These are phyloP conservation scores for Umbelopsis sp. DNA, from an alignment of 192 early-diverging fungal genomes.

Conservation along the genomic window DNA sequence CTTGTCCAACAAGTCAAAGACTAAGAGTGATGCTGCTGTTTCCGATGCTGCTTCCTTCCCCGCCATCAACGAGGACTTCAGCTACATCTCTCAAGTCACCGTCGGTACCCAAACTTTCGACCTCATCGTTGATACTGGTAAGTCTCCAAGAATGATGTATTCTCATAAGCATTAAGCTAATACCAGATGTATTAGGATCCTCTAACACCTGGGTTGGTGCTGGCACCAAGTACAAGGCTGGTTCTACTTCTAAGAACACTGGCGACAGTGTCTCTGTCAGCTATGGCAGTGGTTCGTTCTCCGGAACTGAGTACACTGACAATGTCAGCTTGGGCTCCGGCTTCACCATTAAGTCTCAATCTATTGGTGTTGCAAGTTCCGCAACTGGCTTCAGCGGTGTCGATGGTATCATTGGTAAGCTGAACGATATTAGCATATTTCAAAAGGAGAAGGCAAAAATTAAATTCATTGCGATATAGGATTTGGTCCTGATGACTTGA, in stretches of 20 bases:
- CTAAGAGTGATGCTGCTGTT: background rate
- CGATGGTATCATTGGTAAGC: conserved; percentile 36
- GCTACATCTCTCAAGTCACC: conserved; percentile 21
- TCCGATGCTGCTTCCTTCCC: conserved; percentile 1
- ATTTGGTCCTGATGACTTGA: conserved; percentile 32
- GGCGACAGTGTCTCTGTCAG: conserved; percentile 15
- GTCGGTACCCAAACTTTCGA: conserved; percentile 32
- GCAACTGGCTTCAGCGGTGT: conserved; percentile 33
- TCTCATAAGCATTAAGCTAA: too few species aligned
- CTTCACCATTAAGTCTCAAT: conserved; percentile 12
- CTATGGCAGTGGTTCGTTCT: conserved; percentile 28
- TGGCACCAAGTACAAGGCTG: background rate
- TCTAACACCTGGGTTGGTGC: conserved; percentile 31
- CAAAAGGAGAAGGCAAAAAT: background rate
- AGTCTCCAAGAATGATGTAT: too few species aligned
- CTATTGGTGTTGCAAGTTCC: conserved; percentile 18
- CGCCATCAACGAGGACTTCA: conserved; percentile 31
- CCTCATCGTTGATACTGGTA: conserved; percentile 36
- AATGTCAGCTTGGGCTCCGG: conserved; percentile 8
- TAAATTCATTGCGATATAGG: background rate
- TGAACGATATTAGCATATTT: background rate
- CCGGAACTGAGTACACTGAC: conserved; percentile 27
- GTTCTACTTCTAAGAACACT: conserved; percentile 5
- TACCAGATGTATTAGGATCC: conserved; percentile 6
- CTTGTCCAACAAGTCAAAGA: background rate